Base-by-base conservation (phyloP, 2,329 filamentous ascomycete species). In the Iodosphaeria phyllophila region DNA sequence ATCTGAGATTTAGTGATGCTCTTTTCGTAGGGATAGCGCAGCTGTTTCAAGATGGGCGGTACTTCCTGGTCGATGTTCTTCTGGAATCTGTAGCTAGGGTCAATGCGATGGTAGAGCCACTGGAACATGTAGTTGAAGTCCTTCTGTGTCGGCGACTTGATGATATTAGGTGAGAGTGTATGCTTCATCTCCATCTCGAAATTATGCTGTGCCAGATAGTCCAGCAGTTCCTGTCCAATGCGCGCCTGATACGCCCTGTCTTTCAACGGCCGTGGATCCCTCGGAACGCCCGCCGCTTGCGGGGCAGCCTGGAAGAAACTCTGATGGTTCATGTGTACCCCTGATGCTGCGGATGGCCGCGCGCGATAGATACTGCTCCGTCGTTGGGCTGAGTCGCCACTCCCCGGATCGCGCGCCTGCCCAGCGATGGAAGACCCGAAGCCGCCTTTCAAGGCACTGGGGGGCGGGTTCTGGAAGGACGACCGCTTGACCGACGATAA, bases 151-250 rank as follows among this genome's bases (percentile, higher is more conserved):
- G 89, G 91, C 21, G 80, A 92, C 40, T 80, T 86, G 44, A 92
- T 73, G 5, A 82, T 78, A 40, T 93, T 93, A 34, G 78, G 75
- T 1, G 80, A 79, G n/a, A 98, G 58, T 2, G 72, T 75, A 47
- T 95, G 79, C 52, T 92, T 93, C 74, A 91, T 92, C 38, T 95
- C 84, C 64, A 93, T 72, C 50, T 98, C 89, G 41, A 95, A 98
- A 44, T 93, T 92, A 48, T 93, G 75, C 29, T 84, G 74, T 1
- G 80, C 74, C 43, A 98, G 64, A 44, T 92, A 98, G 36, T 98
- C 89, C 35, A 92, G 56, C 28, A 98, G 53, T 41, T 98, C 84
- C 38, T 89, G 77, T 6, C 76, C 80, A 48, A 98, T 84, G 28
- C 74, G 70, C 16, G 70, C 63, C 43, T 91, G 79, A 37, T 77